Conservation (phyloP, 805 yeast genomes). For the Pichia kluyveri region DNA sequence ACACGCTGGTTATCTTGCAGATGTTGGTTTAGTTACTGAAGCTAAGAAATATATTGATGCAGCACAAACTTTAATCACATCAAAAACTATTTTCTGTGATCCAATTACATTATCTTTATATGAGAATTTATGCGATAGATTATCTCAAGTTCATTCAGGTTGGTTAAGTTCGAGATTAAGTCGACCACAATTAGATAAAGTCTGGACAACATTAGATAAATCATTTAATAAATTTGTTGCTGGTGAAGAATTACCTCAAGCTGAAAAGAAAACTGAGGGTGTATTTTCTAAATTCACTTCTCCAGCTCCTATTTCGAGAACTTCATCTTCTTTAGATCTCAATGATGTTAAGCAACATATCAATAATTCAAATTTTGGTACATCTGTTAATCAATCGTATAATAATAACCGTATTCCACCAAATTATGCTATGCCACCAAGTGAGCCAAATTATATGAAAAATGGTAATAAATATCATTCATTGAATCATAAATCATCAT, state of each 20-base stretch:
- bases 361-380: neutral
- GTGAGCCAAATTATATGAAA: neutral
- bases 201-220: slow-evolving; percentile 85
- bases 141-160: slow-evolving; percentile 40
- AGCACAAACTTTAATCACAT: slow-evolving; percentile 31
- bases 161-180: slow-evolving; percentile 61
- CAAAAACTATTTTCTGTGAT: slow-evolving; percentile 28
- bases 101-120: slow-evolving; percentile 26
- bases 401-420: neutral
- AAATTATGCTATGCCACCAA: neutral
- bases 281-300: slow-evolving; percentile 59
- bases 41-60: slow-evolving; percentile 58
- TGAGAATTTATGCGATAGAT: slow-evolving; percentile 34
- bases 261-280: slow-evolving; percentile 36
- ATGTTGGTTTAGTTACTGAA: slow-evolving; percentile 46
- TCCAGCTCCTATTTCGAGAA: slow-evolving; percentile 53
- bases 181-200: slow-evolving; percentile 42
- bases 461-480: neutral
- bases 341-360: slow-evolving; percentile 2
- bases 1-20: slow-evolving; percentile 65
- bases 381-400: neutral
- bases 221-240: slow-evolving; percentile 72
- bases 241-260: slow-evolving; percentile 59
- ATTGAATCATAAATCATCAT: neutral
- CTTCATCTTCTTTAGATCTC: slow-evolving; percentile 32